phyloP scores from a whole-genome alignment of 805 yeast species.

The Scheffersomyces amazonensis region DNA sequence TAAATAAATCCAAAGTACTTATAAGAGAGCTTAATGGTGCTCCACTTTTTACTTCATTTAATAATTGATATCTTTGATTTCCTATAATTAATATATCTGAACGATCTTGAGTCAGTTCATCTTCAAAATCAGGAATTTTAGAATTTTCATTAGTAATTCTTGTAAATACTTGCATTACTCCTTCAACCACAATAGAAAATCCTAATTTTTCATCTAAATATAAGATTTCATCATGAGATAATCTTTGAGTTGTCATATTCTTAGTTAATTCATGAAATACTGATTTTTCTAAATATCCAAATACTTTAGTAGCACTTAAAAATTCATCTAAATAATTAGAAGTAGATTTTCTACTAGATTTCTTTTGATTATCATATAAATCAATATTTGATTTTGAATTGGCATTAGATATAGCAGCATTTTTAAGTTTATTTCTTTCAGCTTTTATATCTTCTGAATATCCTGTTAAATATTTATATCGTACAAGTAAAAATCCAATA shows the following conservation, averaged over 20 bases:
- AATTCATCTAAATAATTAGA: slow-evolving; percentile 84
- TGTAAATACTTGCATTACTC: slow-evolving; percentile 76
- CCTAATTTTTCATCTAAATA: slow-evolving; percentile 75
- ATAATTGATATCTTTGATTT: slow-evolving; percentile 62
- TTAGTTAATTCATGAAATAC: slow-evolving; percentile 92
- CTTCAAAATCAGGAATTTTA: slow-evolving; percentile 6
- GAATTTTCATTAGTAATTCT: slow-evolving; percentile 32
- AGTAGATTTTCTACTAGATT: slow-evolving; percentile 31
- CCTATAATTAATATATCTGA: slow-evolving; percentile 49
- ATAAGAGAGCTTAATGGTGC: slow-evolving; percentile 81
- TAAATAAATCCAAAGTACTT: slow-evolving; percentile 73
- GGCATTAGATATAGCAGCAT: neutral
- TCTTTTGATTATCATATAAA: slow-evolving; percentile 23
- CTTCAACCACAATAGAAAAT: slow-evolving; percentile 90
- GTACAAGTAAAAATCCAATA: slow-evolving; percentile 44
- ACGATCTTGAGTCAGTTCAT: slow-evolving; percentile 27
- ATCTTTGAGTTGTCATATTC: slow-evolving; percentile 83
- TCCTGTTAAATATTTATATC: slow-evolving; percentile 62
- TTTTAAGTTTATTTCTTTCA: slow-evolving; percentile 25
- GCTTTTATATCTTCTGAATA: slow-evolving; percentile 46
- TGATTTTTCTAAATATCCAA: slow-evolving; percentile 86
- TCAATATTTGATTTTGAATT: slow-evolving; percentile 7
- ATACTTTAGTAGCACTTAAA: slow-evolving; percentile 84
- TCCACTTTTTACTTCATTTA: slow-evolving; percentile 80
- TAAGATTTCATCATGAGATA: slow-evolving; percentile 74